These are phyloP conservation scores for Triangularia setosa DNA, from an alignment of 2,329 filamentous ascomycete species.

Conservation along the genomic window DNA sequence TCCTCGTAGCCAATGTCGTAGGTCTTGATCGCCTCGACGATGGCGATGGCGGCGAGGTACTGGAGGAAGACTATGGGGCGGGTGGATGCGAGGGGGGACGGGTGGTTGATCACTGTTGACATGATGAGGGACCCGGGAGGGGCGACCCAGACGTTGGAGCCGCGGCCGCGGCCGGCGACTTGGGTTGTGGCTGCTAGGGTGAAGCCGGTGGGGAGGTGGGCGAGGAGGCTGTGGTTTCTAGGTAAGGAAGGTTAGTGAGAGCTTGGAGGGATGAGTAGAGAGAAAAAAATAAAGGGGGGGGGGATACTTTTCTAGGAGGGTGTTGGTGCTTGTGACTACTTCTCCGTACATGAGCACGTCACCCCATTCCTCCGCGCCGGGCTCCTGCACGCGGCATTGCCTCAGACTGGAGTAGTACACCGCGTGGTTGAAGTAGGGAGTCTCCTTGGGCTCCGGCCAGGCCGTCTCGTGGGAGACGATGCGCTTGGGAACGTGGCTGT, in stretches of 20 bases:
- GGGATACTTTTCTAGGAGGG: constrained; percentile 88
- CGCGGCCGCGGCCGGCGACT: constrained; percentile 81
- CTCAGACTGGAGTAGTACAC: constrained; percentile 70
- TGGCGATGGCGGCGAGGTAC: constrained; percentile 85
- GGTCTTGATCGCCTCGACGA: constrained; percentile 74
- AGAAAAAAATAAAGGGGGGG: no score
- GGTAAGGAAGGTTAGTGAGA: no score
- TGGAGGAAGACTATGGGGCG: constrained; percentile 90
- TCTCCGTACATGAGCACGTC: constrained; percentile 79
- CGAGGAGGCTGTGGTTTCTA: constrained; percentile 74
- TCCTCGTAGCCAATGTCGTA: constrained; percentile 74
- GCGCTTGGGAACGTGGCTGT: constrained; percentile 67
- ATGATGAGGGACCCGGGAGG: constrained; percentile 84
- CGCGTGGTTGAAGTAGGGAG: constrained; percentile 81
- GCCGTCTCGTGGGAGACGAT: constrained; percentile 67
- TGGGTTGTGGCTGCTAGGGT: constrained; percentile 84
- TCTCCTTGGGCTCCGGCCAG: constrained; percentile 67
- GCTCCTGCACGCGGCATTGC: constrained; percentile 57
- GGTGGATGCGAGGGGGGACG: constrained; percentile 63
- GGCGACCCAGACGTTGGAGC: constrained; percentile 91
- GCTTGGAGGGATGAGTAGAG: no score
- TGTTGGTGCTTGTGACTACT: constrained; percentile 91
- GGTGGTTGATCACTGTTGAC: constrained; percentile 82
- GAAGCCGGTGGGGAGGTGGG: constrained; percentile 77
- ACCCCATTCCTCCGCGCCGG: constrained; percentile 66